A percentile compares a stretch with the other conserved stretches of the same genome.
Conservation (phyloP, 78 protist genomes). For the Dictyostelium firmibasis region DNA sequence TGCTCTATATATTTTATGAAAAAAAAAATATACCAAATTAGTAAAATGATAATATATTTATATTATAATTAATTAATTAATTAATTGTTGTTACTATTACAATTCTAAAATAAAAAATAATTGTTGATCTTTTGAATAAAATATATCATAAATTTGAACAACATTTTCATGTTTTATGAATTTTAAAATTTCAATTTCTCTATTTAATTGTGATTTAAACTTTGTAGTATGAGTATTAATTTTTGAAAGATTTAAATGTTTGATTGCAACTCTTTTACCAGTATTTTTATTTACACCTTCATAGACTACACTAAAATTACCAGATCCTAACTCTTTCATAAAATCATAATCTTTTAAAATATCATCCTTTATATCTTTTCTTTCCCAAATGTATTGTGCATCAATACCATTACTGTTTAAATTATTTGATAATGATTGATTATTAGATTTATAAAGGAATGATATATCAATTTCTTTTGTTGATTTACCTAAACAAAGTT, state of each 20-base stretch:
- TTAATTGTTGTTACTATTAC: background rate
- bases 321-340: conserved; percentile 47
- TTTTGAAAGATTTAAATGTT: conserved; percentile 15
- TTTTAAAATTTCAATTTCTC: conserved; percentile 57
- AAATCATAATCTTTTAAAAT: conserved; percentile 38
- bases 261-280: conserved; percentile 16
- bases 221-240: background rate
- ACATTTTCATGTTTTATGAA: conserved; percentile 18
- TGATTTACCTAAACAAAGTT: background rate
- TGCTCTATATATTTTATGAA: background rate
- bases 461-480: conserved; percentile 9
- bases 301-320: conserved; percentile 39
- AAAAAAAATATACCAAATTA: background rate
- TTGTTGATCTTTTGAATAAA: conserved; percentile 27
- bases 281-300: conserved; percentile 16
- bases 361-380: conserved; percentile 1
- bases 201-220: conserved; percentile 7
- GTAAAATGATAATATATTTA: background rate
- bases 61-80: no score
- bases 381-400: background rate
- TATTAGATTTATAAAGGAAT: background rate
- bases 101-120: conserved; percentile 38
- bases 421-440: background rate
- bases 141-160: conserved; percentile 26
- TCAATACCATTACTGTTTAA: background rate